These are phyloP conservation scores for Pilatotrama ljubarskyi DNA, from an alignment of 768 basidiomycete genomes.

Conservation along the genomic window DNA sequence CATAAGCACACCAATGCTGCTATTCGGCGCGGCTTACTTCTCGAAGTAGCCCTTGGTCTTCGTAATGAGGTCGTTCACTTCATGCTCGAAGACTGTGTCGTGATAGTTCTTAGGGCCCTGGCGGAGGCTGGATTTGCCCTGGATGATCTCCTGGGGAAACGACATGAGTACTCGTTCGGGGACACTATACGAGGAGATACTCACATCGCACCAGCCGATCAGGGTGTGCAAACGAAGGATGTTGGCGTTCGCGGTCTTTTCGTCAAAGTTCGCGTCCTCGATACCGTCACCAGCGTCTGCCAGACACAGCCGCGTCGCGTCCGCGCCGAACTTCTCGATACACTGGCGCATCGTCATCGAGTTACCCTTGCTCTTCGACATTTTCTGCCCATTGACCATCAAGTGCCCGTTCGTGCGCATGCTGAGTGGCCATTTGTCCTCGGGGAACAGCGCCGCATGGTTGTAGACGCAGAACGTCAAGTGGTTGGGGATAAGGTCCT, in stretches of 20 bases:
- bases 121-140: constrained; percentile 69
- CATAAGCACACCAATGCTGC: background rate
- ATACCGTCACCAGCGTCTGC: constrained; percentile 98
- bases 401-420: constrained; percentile 97
- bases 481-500: constrained; percentile 95
- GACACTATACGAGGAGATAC: constrained; percentile 20
- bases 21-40: constrained; percentile 50
- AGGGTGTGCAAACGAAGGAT: constrained; percentile 92
- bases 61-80: constrained; percentile 84
- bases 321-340: constrained; percentile 94
- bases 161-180: background rate
- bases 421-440: constrained; percentile 86
- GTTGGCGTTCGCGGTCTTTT: constrained; percentile 95
- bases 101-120: constrained; percentile 78
- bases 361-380: constrained; percentile 97
- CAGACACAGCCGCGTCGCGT: constrained; percentile 86
- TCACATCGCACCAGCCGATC: constrained; percentile 87
- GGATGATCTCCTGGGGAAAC: constrained; percentile 70
- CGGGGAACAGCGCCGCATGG: constrained; percentile 90
- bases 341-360: constrained; percentile 87
- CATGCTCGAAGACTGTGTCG: constrained; percentile 88
- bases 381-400: constrained; percentile 98
- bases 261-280: constrained; percentile 99
- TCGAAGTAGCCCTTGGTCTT: constrained; percentile 80
- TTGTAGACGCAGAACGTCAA: constrained; percentile 93